These are phyloP conservation scores for Aspergillus vadensis DNA, from an alignment of 2,329 filamentous ascomycete species.

Conservation along the genomic window DNA sequence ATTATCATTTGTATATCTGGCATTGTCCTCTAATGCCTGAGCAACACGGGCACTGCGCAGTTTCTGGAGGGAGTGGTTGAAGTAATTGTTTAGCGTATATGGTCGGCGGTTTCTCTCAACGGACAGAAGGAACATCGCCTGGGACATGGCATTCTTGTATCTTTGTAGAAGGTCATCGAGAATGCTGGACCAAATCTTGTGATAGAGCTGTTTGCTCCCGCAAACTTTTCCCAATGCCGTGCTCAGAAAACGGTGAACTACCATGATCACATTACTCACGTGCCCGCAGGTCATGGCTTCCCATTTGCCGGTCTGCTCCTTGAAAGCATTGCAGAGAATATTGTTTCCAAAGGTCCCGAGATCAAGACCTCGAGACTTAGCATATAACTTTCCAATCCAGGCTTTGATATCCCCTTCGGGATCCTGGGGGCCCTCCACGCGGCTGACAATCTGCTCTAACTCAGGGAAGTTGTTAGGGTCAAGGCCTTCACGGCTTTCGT, in stretches of 20 bases:
- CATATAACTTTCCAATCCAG: constrained; percentile 50
- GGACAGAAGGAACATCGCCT: constrained; percentile 55
- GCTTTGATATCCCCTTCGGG: constrained; percentile 40
- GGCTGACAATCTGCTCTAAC: constrained; percentile 26
- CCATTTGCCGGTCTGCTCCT: constrained; percentile 60
- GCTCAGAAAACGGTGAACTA: constrained; percentile 58
- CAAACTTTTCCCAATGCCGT: constrained; percentile 48
- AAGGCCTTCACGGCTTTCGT: constrained; percentile 1
- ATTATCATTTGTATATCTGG: background rate
- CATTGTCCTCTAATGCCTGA: background rate
- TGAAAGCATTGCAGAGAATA: constrained; percentile 46
- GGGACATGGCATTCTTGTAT: constrained; percentile 54
- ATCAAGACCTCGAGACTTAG: constrained; percentile 54
- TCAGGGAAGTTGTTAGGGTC: constrained; percentile 5
- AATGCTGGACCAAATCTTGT: constrained; percentile 49
- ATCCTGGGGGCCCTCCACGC: background rate
- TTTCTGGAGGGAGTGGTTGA: constrained; percentile 50
- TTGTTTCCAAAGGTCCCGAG: constrained; percentile 52
- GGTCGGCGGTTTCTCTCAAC: constrained; percentile 53
- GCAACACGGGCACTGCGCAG: constrained; percentile 26
- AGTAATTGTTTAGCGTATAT: constrained; percentile 55
- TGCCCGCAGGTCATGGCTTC: constrained; percentile 50
- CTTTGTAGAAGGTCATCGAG: constrained; percentile 47
- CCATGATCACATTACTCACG: constrained; percentile 53
- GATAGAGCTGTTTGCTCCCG: constrained; percentile 46